phyloP scores from a whole-genome alignment of 1,284 basidiomycete species.

The Volvariella volvacea region DNA sequence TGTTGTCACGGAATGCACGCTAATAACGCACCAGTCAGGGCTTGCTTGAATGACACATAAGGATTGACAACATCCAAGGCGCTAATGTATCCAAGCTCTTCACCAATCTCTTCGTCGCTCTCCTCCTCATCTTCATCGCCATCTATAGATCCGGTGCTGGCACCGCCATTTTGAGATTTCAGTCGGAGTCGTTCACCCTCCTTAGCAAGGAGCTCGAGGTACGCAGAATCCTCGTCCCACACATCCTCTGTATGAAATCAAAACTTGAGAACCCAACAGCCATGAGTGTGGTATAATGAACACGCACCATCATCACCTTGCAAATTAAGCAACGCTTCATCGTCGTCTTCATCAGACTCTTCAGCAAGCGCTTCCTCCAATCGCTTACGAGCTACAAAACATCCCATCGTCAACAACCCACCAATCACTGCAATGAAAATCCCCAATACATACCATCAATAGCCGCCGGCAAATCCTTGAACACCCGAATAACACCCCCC shows the following conservation, averaged over 20 bases:
- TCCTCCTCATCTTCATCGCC: constrained; percentile 41
- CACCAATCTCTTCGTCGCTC: constrained; percentile 57
- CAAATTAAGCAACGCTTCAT: constrained; percentile 57
- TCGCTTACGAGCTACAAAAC: constrained; percentile 51
- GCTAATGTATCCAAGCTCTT: constrained; percentile 77
- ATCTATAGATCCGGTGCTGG: constrained; percentile 16
- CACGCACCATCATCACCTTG: constrained; percentile 64
- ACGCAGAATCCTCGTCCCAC: constrained; percentile 80
- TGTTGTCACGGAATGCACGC: constrained; percentile 1
- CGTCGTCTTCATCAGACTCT: constrained; percentile 50
- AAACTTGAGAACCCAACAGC: too few species aligned
- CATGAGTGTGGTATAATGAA: constrained; percentile 9
- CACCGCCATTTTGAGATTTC: not conserved
- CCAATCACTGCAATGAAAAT: not conserved
- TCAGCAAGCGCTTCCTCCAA: constrained; percentile 53
- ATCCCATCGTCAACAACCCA: constrained; percentile 8
- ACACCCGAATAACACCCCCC: constrained; percentile 59
- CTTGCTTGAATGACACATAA: constrained; percentile 68
- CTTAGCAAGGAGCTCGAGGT: constrained; percentile 73
- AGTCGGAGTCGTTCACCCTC: constrained; percentile 44
- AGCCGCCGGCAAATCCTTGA: constrained; percentile 71
- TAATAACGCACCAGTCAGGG: constrained; percentile 51
- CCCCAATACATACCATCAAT: constrained; percentile 44
- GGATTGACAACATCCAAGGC: constrained; percentile 69
- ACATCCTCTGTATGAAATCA: constrained; percentile 33